These are phyloP conservation scores for Yamadazyma paraphyllophila DNA, from an alignment of 805 yeast genomes.

Conservation along the genomic window DNA sequence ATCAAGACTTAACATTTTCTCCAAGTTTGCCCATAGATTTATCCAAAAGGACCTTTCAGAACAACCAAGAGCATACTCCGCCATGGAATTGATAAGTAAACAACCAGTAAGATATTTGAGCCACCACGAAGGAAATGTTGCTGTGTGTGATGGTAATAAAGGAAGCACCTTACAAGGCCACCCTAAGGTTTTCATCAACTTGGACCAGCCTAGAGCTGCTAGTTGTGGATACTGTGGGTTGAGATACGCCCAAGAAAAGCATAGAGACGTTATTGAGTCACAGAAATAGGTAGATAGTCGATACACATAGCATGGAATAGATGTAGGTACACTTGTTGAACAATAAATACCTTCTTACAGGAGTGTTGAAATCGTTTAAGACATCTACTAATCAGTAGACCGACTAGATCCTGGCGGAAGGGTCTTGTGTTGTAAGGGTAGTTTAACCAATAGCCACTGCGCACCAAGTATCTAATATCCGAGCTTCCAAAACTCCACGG, in stretches of 20 bases:
- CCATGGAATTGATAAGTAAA: slow-evolving; percentile 76
- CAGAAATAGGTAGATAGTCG: not conserved
- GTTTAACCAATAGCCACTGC: no score
- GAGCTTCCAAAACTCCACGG: no score
- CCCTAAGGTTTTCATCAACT: slow-evolving; percentile 77
- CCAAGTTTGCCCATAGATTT: slow-evolving; percentile 57
- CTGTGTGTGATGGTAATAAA: slow-evolving; percentile 81
- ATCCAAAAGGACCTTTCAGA: slow-evolving; percentile 62
- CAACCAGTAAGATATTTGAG: slow-evolving; percentile 65
- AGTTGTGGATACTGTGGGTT: slow-evolving; percentile 83
- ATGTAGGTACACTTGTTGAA: no score
- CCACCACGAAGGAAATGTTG: slow-evolving; percentile 51
- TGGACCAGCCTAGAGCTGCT: slow-evolving; percentile 70
- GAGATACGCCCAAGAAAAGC: slow-evolving; percentile 58
- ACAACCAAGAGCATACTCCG: slow-evolving; percentile 82
- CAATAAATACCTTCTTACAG: no score
- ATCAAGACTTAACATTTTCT: slow-evolving; percentile 53
- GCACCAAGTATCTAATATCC: no score
- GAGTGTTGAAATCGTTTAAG: no score
- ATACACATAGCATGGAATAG: not conserved
- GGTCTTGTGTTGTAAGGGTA: no score
- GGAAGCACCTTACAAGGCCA: slow-evolving; percentile 72
- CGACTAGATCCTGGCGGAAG: no score
- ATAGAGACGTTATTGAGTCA: slow-evolving; percentile 37
- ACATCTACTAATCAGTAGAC: no score